Conservation (phyloP, 1,139 yeast genomes). For the Blastobotrys niveus region DNA sequence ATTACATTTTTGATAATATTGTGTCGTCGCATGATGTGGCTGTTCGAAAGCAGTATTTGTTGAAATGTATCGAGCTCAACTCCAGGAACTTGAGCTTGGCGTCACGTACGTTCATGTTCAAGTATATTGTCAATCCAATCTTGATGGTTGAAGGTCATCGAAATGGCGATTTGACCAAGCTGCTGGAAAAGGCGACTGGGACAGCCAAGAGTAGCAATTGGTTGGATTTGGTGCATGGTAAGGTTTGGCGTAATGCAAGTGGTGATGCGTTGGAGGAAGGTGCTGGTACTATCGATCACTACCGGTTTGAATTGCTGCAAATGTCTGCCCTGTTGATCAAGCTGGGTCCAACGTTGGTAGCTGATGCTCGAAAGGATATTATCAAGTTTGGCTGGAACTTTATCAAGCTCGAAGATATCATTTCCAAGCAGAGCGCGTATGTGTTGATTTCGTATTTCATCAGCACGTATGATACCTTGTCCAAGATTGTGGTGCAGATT, state of each 20-base stretch:
- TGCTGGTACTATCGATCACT: slow-evolving; percentile 68
- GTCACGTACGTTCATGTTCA: slow-evolving; percentile 59
- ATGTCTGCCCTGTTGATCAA: slow-evolving; percentile 72
- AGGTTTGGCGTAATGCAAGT: slow-evolving; percentile 66
- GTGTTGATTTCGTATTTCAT: slow-evolving; percentile 84
- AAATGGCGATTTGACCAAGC: slow-evolving; percentile 45
- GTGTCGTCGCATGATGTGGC: slow-evolving; percentile 48
- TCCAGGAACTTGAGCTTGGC: slow-evolving; percentile 17
- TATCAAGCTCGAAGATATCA: slow-evolving; percentile 80
- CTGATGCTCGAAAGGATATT: slow-evolving; percentile 73
- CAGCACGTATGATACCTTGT: slow-evolving; percentile 82
- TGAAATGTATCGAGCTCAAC: slow-evolving; percentile 47
- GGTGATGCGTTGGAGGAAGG: slow-evolving; percentile 47
- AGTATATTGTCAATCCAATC: slow-evolving; percentile 59
- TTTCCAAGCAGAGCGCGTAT: slow-evolving; percentile 90
- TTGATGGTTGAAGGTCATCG: slow-evolving; percentile 57
- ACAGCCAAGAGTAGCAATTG: slow-evolving; percentile 40
- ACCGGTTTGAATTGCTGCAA: slow-evolving; percentile 73
- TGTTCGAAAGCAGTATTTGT: slow-evolving; percentile 48
- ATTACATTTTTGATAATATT: slow-evolving; percentile 52
- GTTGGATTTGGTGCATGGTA: slow-evolving; percentile 56
- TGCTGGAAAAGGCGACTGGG: slow-evolving; percentile 39
- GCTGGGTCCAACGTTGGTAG: slow-evolving; percentile 55
- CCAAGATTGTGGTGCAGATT: slow-evolving; percentile 83
- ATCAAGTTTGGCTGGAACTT: slow-evolving; percentile 94